Base-by-base conservation (phyloP, 352 stramenopile genomes). In the Phytophthora vignae region DNA sequence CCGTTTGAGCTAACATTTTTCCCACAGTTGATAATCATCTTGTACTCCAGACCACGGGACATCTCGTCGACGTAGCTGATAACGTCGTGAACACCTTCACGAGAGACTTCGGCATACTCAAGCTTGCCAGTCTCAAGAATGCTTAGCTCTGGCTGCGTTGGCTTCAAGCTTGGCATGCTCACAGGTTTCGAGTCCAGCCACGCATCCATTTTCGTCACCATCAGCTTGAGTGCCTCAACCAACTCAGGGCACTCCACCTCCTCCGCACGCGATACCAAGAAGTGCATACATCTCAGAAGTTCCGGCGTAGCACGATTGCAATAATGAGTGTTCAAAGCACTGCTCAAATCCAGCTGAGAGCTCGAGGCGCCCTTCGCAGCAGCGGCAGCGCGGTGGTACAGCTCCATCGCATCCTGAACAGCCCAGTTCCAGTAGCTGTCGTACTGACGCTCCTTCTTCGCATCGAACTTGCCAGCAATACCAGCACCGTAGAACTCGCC, bases 361-460 rank as follows among this genome's bases (percentile, higher is more conserved):
- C 27, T 31, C 2, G 27, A 4, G 27, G 27, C 27, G 27, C 27
- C 27, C 27, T 31, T 31, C 27, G 76, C 53, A 21, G 69, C 67
- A n/a, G 71, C 55, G 5, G 82, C 69, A 10, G 81, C 81, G 15
- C 78, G 73, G 60, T 83, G 88, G 70, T 90, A 90, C 38, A 91
- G 57, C 67, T 92, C 84, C 54, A 92, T 72, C 21, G 76, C 73
- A 62, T 93, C 86, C 68, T 93, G 85, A n/a, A 91, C 63, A 21
- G 79, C 85, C 88, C 86, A 95, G 79, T 93, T 94, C 86, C 88
- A 95, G 71, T 85, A 92, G 62, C 84, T 93, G 69, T 93, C 84
- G 68, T 93, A 95, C 58, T 83, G 74, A 22, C 86, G 83, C 52
- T 93, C 84, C 77, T 92, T 93, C 38, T 85, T 85, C 19, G 77